Evolutionary conservation across 2,329 filamentous ascomycete genomes (phyloP).

Genomic region (Coniella lustricola): DNA sequence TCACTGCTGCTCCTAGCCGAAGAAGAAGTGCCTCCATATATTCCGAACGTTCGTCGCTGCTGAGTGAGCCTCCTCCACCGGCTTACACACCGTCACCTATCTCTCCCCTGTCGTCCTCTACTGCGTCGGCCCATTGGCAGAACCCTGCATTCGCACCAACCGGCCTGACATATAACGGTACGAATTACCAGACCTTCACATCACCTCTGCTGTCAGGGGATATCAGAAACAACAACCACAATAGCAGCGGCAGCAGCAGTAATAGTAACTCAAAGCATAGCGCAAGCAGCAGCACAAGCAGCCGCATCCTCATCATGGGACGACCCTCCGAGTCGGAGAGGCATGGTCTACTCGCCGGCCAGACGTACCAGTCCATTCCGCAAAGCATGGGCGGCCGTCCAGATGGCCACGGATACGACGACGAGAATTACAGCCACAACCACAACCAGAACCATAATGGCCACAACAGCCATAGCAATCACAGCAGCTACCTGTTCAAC

Average conservation of each 20-base stretch:
- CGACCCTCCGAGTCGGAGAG: constrained; percentile 29
- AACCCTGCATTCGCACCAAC: too few relatives aligned
- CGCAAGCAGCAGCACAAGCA: neutral
- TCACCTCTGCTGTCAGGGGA: constrained; percentile 6
- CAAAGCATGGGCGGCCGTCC: constrained; percentile 33
- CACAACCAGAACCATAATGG: constrained; percentile 16
- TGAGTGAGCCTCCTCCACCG: constrained; percentile 37
- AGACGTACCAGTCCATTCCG: constrained; percentile 6
- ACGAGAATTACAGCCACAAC: neutral
- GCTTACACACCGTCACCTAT: constrained; percentile 40
- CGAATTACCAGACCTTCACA: constrained; percentile 39
- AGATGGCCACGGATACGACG: constrained; percentile 10
- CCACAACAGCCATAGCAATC: neutral
- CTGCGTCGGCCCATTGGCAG: too few relatives aligned
- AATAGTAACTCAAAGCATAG: too few relatives aligned
- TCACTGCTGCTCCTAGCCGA: neutral
- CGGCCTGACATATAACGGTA: too few relatives aligned
- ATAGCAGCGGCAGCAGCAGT: too few relatives aligned
- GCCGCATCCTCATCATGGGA: constrained; percentile 32
- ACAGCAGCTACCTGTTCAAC: too few relatives aligned
- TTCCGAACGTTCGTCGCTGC: constrained; percentile 23
- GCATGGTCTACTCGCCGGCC: constrained; percentile 33
- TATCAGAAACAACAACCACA: too few relatives aligned
- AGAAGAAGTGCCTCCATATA: constrained; percentile 24
- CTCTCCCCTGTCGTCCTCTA: constrained; percentile 21